Conservation (phyloP, 2,329 filamentous ascomycete species). For the Ophiocordyceps camponoti-leonardi region DNA sequence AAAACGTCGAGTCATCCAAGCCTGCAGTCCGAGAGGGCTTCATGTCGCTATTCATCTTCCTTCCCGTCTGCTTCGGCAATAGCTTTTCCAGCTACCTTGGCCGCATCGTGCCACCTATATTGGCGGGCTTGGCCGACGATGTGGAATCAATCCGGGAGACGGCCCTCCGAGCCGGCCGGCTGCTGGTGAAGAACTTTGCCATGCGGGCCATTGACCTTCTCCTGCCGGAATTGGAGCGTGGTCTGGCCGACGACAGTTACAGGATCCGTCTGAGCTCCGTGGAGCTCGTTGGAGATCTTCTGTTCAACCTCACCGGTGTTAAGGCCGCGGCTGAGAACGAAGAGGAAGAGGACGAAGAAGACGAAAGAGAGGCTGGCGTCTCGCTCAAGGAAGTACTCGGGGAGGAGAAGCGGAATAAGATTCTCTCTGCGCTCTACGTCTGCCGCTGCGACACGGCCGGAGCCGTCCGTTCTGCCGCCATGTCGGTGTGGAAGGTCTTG, state of each 20-base stretch:
- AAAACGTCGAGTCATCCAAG: slow-evolving; percentile 88
- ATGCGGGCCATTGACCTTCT: slow-evolving; percentile 86
- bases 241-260: slow-evolving; percentile 92
- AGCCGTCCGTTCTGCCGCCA: slow-evolving; percentile 73
- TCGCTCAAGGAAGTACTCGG: slow-evolving; percentile 91
- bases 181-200: slow-evolving; percentile 97
- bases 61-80: slow-evolving; percentile 97
- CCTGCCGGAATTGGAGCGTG: slow-evolving; percentile 85
- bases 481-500: slow-evolving; percentile 91
- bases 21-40: slow-evolving; percentile 88
- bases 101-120: slow-evolving; percentile 87
- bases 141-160: slow-evolving; percentile 93
- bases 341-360: slow-evolving; percentile 61
- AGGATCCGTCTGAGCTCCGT: slow-evolving; percentile 97
- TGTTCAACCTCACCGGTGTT: slow-evolving; percentile 96
- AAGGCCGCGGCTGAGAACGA: slow-evolving; percentile 61
- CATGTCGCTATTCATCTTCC: slow-evolving; percentile 98
- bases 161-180: slow-evolving; percentile 78
- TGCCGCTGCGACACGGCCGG: slow-evolving; percentile 94
- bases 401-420: slow-evolving; percentile 91
- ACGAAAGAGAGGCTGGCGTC: slow-evolving; percentile 68
- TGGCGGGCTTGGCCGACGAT: slow-evolving; percentile 87
- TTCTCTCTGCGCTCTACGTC: slow-evolving; percentile 92
- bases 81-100: slow-evolving; percentile 92
- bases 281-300: slow-evolving; percentile 84